These are phyloP conservation scores for Medicago ruthenica DNA, from an alignment of 306 rosid genomes.

Conservation along the genomic window DNA sequence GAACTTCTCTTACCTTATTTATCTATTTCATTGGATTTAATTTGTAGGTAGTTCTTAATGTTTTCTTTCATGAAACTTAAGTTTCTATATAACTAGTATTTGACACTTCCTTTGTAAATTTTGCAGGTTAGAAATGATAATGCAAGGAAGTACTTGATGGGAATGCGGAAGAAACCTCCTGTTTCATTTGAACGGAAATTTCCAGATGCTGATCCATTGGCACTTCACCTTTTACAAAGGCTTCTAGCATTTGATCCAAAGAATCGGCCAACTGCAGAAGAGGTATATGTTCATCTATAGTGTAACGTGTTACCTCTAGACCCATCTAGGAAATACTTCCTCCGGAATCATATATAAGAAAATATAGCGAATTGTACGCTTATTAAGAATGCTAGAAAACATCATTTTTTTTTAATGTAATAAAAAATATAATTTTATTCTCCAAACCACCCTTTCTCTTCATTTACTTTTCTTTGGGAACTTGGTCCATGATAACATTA, in stretches of 20 bases:
- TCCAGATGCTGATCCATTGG: conserved; percentile 75
- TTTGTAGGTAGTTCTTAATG: neutral
- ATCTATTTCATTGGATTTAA: conserved; percentile 26
- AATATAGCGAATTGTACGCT: neutral
- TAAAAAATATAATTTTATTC: neutral
- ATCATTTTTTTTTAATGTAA: neutral
- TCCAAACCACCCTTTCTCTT: neutral
- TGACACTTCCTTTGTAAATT: neutral
- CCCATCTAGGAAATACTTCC: neutral
- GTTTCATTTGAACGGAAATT: conserved; percentile 70
- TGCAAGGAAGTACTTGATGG: conserved; percentile 72
- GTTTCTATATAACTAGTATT: conserved; percentile 20
- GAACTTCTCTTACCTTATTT: conserved; percentile 34
- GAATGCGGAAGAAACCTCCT: conserved; percentile 59
- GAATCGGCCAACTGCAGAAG: conserved; percentile 86
- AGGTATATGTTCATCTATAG: conserved; percentile 52
- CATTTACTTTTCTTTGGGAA: neutral
- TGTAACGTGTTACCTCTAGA: neutral
- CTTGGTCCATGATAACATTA: neutral
- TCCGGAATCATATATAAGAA: neutral
- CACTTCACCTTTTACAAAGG: conserved; percentile 65
- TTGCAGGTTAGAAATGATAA: conserved; percentile 83
- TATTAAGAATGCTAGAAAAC: neutral
- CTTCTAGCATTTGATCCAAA: conserved; percentile 87
- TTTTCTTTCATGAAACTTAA: neutral